These are phyloP conservation scores for Venturiaceae sp. DNA, from an alignment of 2,329 filamentous ascomycete genomes.

Conservation along the genomic window DNA sequence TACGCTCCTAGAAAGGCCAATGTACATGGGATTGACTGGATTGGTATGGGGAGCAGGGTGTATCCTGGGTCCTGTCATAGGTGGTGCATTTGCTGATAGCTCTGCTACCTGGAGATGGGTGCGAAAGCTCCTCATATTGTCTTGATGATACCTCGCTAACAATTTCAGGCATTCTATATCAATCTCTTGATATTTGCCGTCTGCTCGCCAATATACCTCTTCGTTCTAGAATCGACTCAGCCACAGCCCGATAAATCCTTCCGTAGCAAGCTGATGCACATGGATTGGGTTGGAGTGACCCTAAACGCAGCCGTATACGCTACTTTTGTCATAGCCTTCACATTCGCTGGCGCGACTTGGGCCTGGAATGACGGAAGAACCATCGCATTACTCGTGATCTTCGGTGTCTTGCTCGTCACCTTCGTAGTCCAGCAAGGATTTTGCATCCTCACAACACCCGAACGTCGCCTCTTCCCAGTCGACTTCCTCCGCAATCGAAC, in stretches of 20 bases:
- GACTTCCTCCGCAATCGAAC: constrained; percentile 32
- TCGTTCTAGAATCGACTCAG: constrained; percentile 28
- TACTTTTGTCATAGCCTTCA: constrained; percentile 36
- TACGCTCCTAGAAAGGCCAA: not conserved
- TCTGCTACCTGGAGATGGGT: constrained; percentile 21
- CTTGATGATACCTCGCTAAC: not conserved
- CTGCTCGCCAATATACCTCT: constrained; percentile 33
- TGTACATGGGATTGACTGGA: constrained; percentile 3
- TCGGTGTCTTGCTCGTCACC: constrained; percentile 1
- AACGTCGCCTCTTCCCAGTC: constrained; percentile 38
- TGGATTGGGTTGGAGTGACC: constrained; percentile 10
- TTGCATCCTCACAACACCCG: constrained; percentile 9
- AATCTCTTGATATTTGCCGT: constrained; percentile 40
- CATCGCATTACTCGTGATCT: constrained; percentile 39
- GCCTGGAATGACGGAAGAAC: constrained; percentile 35
- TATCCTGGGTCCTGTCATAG: constrained; percentile 22
- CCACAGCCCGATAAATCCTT: constrained; percentile 11
- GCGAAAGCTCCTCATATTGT: not conserved
- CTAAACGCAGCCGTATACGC: constrained; percentile 22
- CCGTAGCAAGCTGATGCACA: constrained; percentile 4
- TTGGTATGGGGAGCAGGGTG: constrained; percentile 16
- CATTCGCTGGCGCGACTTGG: constrained; percentile 40
- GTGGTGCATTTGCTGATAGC: constrained; percentile 19
- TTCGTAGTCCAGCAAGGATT: constrained; percentile 5
- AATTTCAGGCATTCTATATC: constrained; percentile 38